Percentiles rank a stretch among this genome's conserved stretches.
Evolutionary conservation across 2,329 filamentous ascomycete genomes (phyloP).

Genomic region (Lachnellula subtilissima): DNA sequence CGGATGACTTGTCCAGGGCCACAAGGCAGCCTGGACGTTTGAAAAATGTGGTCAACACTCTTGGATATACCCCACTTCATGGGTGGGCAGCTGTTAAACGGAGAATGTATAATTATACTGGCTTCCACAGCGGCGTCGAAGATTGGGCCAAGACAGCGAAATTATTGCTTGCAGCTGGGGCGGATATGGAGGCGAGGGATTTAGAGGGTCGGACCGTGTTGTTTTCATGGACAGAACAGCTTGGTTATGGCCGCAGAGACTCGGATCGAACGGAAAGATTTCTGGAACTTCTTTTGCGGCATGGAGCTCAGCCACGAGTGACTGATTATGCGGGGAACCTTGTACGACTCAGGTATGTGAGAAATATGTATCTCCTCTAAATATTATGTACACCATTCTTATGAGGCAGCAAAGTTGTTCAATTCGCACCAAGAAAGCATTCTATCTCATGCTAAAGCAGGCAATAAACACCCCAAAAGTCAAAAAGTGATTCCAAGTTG

Average conservation of each 20-base stretch:
- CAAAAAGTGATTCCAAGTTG: too few relatives aligned
- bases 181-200: conserved; percentile 16
- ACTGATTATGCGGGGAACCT: background rate
- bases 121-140: background rate
- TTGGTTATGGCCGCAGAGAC: background rate
- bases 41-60: too few relatives aligned
- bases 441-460: background rate
- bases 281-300: conserved; percentile 1
- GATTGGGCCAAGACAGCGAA: background rate
- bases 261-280: background rate
- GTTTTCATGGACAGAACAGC: background rate
- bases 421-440: background rate
- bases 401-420: background rate
- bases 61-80: background rate
- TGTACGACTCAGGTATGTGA: background rate
- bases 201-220: conserved; percentile 9
- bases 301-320: background rate
- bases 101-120: background rate
- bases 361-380: background rate
- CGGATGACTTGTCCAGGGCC: background rate
- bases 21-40: background rate
- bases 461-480: too few relatives aligned
- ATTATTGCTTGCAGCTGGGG: conserved; percentile 17
- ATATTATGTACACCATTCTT: background rate
- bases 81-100: background rate